These are phyloP conservation scores for Lumnitzera littorea DNA, from an alignment of 345 rosid species.

Conservation along the genomic window DNA sequence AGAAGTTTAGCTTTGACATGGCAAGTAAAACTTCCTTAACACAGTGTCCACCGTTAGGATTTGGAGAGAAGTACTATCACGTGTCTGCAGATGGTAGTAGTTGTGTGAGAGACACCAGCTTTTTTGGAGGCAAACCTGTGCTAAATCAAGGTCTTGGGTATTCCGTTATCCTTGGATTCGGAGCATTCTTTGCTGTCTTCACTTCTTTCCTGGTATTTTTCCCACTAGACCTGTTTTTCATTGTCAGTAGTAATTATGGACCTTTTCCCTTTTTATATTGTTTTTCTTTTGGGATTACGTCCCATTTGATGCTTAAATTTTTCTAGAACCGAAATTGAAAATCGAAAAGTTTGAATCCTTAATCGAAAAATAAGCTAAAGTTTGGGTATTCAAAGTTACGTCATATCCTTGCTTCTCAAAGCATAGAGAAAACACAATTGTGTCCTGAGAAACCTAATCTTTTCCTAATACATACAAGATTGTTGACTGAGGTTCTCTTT, in stretches of 20 bases:
- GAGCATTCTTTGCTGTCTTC: constrained; percentile 85
- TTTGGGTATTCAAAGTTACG: too few species aligned
- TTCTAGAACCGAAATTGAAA: too few species aligned
- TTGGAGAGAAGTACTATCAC: constrained; percentile 58
- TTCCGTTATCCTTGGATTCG: constrained; percentile 81
- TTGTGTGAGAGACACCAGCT: constrained; percentile 62
- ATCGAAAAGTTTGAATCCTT: too few species aligned
- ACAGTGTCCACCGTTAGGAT: constrained; percentile 68
- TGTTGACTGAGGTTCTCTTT: background rate
- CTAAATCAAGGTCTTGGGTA: constrained; percentile 80
- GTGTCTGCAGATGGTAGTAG: constrained; percentile 21
- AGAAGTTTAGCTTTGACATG: too few species aligned
- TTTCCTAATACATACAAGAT: background rate
- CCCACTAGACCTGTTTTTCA: background rate
- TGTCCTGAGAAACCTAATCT: too few species aligned
- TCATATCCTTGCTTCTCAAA: too few species aligned
- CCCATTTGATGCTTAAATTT: too few species aligned
- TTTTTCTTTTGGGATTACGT: too few species aligned
- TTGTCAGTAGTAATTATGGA: background rate
- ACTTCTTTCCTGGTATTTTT: constrained; percentile 64
- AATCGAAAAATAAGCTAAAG: too few species aligned
- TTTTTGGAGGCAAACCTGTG: constrained; percentile 58
- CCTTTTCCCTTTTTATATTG: too few species aligned
- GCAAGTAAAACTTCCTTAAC: constrained; percentile 5
- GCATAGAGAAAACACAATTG: too few species aligned